Evolutionary conservation across 495 filamentous ascomycete genomes (phyloP).

Genomic region (Schizothecium vesticola): DNA sequence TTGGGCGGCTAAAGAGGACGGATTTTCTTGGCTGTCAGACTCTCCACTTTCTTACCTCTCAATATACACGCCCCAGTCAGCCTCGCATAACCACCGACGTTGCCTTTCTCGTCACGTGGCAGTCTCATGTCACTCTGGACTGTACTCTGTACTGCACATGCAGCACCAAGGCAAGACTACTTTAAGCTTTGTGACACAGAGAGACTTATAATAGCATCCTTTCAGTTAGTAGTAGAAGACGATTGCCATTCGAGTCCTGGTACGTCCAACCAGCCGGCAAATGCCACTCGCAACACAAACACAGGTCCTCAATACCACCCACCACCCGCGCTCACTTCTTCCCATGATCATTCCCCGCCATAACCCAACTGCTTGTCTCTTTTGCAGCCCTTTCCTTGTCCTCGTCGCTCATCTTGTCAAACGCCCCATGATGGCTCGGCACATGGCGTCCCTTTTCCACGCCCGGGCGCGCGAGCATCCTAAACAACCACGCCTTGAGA

Average conservation of each 20-base stretch:
- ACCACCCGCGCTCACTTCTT: slow-evolving; percentile 47
- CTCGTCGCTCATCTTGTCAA: slow-evolving; percentile 34
- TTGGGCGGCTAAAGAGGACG: not conserved
- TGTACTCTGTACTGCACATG: not conserved
- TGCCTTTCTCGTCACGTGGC: not conserved
- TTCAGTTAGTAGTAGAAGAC: not conserved
- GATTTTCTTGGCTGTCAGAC: not conserved
- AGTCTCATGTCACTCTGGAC: not conserved
- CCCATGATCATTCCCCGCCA: slow-evolving; percentile 54
- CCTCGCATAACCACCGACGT: not conserved
- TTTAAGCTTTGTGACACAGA: too few species aligned
- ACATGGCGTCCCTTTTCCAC: slow-evolving; percentile 77
- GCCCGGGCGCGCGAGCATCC: slow-evolving; percentile 58
- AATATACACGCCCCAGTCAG: not conserved
- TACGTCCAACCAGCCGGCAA: not conserved
- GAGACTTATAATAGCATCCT: not conserved
- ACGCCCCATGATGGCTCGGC: slow-evolving; percentile 57
- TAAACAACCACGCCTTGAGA: slow-evolving; percentile 60
- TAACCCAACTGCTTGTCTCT: slow-evolving; percentile 52
- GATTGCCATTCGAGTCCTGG: not conserved
- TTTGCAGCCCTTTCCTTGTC: slow-evolving; percentile 50
- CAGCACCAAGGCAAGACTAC: not conserved
- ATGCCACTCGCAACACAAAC: not conserved
- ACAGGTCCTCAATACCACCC: not conserved
- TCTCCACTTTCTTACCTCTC: too few species aligned